Conservation (phyloP, 495 filamentous ascomycete species). For the Astrothelium macrocarpum region DNA sequence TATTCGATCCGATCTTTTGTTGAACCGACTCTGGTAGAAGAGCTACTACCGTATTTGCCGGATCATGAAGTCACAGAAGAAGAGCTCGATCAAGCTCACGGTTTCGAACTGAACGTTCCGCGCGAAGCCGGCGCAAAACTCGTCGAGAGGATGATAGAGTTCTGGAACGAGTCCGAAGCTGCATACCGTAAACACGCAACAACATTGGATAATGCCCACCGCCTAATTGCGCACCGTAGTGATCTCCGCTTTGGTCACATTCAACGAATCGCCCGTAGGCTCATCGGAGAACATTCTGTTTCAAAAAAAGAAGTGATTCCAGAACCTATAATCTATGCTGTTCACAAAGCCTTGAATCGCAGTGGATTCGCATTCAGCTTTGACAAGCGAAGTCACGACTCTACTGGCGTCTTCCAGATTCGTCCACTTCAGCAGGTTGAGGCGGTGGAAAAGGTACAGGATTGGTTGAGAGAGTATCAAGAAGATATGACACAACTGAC, state of each 20-base stretch:
- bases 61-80: constrained; percentile 31
- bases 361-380: constrained; percentile 45
- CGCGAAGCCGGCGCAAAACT: constrained; percentile 42
- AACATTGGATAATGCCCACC: constrained; percentile 33
- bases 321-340: constrained; percentile 51
- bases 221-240: constrained; percentile 27
- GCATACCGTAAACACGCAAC: constrained; percentile 38
- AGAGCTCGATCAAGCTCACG: constrained; percentile 38
- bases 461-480: constrained; percentile 52
- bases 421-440: constrained; percentile 38
- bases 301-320: constrained; percentile 35
- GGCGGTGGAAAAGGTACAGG: constrained; percentile 38
- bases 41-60: constrained; percentile 57
- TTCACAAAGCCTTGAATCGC: constrained; percentile 53
- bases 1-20: constrained; percentile 61
- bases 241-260: constrained; percentile 46
- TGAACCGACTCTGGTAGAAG: constrained; percentile 43
- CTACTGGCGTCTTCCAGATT: constrained; percentile 38
- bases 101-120: constrained; percentile 42
- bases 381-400: constrained; percentile 29
- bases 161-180: constrained; percentile 40
- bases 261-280: constrained; percentile 49
- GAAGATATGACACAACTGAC: constrained; percentile 31
- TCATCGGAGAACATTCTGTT: constrained; percentile 29
- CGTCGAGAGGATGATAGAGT: constrained; percentile 42